Base-by-base conservation (phyloP, 2,329 filamentous ascomycete species). In the Ophiostoma sp. region DNA sequence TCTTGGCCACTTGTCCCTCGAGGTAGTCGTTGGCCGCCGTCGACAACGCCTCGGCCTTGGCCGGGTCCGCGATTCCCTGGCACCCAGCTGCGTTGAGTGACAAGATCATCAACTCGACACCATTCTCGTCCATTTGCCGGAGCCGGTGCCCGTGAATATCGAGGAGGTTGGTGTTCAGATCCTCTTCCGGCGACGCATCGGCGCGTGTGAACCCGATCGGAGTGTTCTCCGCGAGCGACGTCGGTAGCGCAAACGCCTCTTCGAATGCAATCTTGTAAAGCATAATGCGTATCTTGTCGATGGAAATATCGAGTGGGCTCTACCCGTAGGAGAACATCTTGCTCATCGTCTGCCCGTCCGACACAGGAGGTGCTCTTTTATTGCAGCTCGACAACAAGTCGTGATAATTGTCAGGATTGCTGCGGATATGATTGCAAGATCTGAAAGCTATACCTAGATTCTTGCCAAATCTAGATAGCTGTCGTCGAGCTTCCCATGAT, bases 71-170 rank as follows among this genome's bases (percentile, higher is more conserved):
- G 22, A 72, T 73, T 52, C 76, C 76, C 70, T 78, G 77, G 2
- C 73, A 72, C 36, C 77, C 75, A 1, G 76, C 75, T 7, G 76
- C 76, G 12, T 75, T 75, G 33, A 78, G 75, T 15, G 76, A 77
- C 42, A 77, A 73, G n/a, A 76, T 74, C 76, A 76, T 77, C 70
- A 76, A 59, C 63, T 77, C 77, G 45, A 77, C 75, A 28, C 76
- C 76, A 73, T 76, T 78, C 52, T 75, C 74, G 71, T 77, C 75
- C 76, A 78, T 78, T 59, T 77, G 77, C 50, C 63, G 28, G 17
- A 77, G 74, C 11, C 76, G 76, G 7, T 74, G 74, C 57, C 74
- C 77, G 70, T 77, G 75, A 33, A 77, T 73, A 69, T 77, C 76
- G 25, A 77, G 75, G 11, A 78, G 74, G 72, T 77, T 77, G 57